Conservation (phyloP, 768 basidiomycete species). For the Lactarius indigo region DNA sequence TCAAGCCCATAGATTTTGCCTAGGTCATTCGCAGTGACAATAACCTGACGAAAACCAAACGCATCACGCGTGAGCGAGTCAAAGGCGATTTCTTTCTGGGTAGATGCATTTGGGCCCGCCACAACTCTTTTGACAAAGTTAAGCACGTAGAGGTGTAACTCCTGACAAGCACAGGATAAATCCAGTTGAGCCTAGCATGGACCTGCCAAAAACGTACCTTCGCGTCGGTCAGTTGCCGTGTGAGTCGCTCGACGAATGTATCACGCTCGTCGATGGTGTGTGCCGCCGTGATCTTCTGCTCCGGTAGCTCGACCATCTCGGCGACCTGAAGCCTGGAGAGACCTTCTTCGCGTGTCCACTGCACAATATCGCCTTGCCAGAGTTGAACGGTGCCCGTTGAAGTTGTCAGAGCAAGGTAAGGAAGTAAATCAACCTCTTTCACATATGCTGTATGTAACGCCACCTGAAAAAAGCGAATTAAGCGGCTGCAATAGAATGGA, state of each 20-base stretch:
- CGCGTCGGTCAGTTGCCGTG: slow-evolving; percentile 55
- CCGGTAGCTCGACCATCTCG: slow-evolving; percentile 77
- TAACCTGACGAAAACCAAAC: slow-evolving; percentile 84
- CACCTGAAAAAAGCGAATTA: slow-evolving; percentile 35
- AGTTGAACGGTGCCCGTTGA: slow-evolving; percentile 75
- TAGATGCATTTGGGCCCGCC: slow-evolving; percentile 60
- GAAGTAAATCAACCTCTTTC: slow-evolving; percentile 34
- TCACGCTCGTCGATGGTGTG: slow-evolving; percentile 40
- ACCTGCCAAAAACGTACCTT: slow-evolving; percentile 42
- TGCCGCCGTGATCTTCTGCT: slow-evolving; percentile 41
- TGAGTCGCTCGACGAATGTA: slow-evolving; percentile 46
- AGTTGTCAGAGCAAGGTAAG: slow-evolving; percentile 56
- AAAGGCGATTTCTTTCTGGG: slow-evolving; percentile 34
- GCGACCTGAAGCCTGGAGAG: slow-evolving; percentile 60
- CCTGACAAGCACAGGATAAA: slow-evolving; percentile 37
- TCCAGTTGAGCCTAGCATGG: not conserved
- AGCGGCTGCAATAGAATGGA: slow-evolving; percentile 1
- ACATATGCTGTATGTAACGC: slow-evolving; percentile 50
- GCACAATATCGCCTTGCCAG: slow-evolving; percentile 57
- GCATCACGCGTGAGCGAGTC: slow-evolving; percentile 58
- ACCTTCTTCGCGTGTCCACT: slow-evolving; percentile 82
- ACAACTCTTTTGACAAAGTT: slow-evolving; percentile 70
- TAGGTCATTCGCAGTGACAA: slow-evolving; percentile 63
- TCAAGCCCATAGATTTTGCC: slow-evolving; percentile 85
- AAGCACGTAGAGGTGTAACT: slow-evolving; percentile 64